These are phyloP conservation scores for Lophiostoma macrostomum DNA, from an alignment of 495 filamentous ascomycete species.

Conservation along the genomic window DNA sequence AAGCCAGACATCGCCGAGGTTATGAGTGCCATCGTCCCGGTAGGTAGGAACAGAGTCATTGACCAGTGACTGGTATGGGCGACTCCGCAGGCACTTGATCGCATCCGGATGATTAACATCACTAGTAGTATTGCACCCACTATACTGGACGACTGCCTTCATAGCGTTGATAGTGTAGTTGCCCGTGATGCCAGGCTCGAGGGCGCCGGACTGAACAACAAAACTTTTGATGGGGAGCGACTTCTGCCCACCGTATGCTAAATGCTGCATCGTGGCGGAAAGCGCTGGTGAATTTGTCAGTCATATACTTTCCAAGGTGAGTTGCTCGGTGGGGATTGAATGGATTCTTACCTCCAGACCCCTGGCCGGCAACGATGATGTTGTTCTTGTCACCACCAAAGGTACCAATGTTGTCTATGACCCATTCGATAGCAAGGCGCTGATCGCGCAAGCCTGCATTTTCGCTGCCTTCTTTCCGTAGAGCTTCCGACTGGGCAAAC, in stretches of 20 bases:
- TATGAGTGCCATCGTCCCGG: background rate
- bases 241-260: slow-evolving; percentile 19
- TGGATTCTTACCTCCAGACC: slow-evolving; percentile 40
- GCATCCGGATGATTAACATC: slow-evolving; percentile 5
- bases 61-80: slow-evolving; percentile 9
- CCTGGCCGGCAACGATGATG: slow-evolving; percentile 41
- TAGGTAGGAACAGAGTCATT: slow-evolving; percentile 6
- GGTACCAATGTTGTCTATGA: slow-evolving; percentile 23
- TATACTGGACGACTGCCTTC: background rate
- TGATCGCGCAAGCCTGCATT: slow-evolving; percentile 60
- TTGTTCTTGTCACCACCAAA: slow-evolving; percentile 43
- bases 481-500: slow-evolving; percentile 15
- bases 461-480: slow-evolving; percentile 14
- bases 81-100: slow-evolving; percentile 4
- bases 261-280: slow-evolving; percentile 11
- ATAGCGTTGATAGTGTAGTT: slow-evolving; percentile 18
- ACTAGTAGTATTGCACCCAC: slow-evolving; percentile 15
- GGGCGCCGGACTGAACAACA: slow-evolving; percentile 10
- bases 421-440: slow-evolving; percentile 45
- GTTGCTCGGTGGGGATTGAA: no score
- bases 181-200: slow-evolving; percentile 23
- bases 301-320: no score
- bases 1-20: slow-evolving; percentile 23
- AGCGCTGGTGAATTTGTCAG: slow-evolving; percentile 2
- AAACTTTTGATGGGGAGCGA: slow-evolving; percentile 9